These are phyloP conservation scores for Penicillium sp. DNA, from an alignment of 2,329 filamentous ascomycete species.

Conservation along the genomic window DNA sequence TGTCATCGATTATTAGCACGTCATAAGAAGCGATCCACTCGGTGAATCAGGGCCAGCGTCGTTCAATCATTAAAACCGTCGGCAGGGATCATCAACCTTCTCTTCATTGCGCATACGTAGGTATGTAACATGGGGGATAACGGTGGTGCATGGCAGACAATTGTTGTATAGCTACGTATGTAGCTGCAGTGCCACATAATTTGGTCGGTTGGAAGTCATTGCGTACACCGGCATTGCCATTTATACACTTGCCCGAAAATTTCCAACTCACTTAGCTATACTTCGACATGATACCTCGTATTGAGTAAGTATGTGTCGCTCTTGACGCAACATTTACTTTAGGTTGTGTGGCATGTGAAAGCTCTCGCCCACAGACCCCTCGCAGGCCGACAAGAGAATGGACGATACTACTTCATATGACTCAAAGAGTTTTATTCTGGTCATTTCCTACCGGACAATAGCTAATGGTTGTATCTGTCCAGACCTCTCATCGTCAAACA, in stretches of 20 bases:
- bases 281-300: background rate
- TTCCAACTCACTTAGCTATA: background rate
- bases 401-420: background rate
- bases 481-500: background rate
- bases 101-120: background rate
- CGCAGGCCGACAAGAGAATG: background rate
- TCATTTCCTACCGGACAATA: background rate
- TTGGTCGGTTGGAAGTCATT: background rate
- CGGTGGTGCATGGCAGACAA: background rate
- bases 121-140: slow-evolving; percentile 5
- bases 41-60: background rate
- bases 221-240: background rate
- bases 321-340: background rate
- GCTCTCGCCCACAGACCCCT: background rate
- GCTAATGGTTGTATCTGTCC: too few relatives aligned
- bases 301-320: background rate
- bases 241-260: background rate
- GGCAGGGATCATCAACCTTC: background rate
- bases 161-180: background rate
- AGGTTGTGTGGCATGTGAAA: slow-evolving; percentile 2
- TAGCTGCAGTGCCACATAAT: background rate
- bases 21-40: background rate
- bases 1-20: background rate
- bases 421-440: background rate
- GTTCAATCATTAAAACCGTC: background rate